phyloP scores from a whole-genome alignment of 768 basidiomycete genomes.

The Termitomyces sp. region DNA sequence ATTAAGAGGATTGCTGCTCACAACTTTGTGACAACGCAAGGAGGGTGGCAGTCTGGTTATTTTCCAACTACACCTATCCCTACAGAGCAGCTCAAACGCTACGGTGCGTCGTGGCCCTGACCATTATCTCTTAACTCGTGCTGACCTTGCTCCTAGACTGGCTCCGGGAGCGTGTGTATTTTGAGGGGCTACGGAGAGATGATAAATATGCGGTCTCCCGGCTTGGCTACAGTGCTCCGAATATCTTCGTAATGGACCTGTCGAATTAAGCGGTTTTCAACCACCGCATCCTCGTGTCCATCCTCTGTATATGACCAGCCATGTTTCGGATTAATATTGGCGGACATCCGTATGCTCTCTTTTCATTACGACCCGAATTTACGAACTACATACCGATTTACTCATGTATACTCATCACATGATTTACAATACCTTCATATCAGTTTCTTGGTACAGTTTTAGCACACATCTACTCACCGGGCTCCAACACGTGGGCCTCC shows the following conservation, averaged over 20 bases:
- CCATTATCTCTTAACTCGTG: neutral
- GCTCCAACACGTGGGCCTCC: neutral
- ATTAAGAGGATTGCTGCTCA: conserved; percentile 55
- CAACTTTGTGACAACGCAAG: conserved; percentile 21
- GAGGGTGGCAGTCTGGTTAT: conserved; percentile 31
- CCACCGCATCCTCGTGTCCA: neutral
- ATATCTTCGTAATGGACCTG: conserved; percentile 71
- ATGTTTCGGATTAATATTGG: neutral
- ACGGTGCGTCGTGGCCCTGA: conserved; percentile 42
- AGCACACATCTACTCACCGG: neutral
- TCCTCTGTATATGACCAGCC: neutral
- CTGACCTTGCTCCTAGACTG: conserved; percentile 45
- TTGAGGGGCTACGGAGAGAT: conserved; percentile 58
- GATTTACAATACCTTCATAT: neutral
- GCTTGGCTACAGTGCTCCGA: conserved; percentile 74
- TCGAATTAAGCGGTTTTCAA: conserved; percentile 28
- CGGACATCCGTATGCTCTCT: neutral
- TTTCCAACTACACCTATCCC: conserved; percentile 48
- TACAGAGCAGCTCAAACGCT: conserved; percentile 39
- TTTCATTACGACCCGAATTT: neutral
- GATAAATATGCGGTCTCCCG: conserved; percentile 54
- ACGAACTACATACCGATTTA: neutral
- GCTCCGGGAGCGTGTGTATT: conserved; percentile 69
- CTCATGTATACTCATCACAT: neutral
- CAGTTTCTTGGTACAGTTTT: neutral